phyloP scores from a whole-genome alignment of 2,329 filamentous ascomycete species.

The Sporothrix protearum region DNA sequence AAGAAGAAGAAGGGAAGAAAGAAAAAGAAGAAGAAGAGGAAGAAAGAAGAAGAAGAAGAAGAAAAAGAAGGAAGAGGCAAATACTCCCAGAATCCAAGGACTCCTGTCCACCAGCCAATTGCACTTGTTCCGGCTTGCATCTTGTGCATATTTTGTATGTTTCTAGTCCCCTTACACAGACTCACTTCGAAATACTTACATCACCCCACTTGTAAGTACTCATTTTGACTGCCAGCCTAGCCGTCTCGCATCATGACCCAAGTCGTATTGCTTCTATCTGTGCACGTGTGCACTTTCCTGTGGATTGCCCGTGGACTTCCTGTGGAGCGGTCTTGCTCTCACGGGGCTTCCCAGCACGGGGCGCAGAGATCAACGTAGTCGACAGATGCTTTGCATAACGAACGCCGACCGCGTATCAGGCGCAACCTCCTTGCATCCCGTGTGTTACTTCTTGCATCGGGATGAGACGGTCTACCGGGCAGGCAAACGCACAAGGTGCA shows the following conservation, averaged over 20 bases:
- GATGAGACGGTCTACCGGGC: not conserved
- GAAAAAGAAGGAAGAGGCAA: not conserved
- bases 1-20: not conserved
- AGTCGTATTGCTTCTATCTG: not conserved
- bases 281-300: not conserved
- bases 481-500: not conserved
- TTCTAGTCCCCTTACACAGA: not conserved
- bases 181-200: not conserved
- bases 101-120: not conserved
- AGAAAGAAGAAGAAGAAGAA: not conserved
- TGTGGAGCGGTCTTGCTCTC: not conserved
- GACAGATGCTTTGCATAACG: not conserved
- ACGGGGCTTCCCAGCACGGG: not conserved
- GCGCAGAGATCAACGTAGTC: not conserved
- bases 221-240: not conserved
- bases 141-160: not conserved
- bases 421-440: constrained; percentile 2
- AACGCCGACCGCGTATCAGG: not conserved
- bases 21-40: not conserved
- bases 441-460: constrained; percentile 2
- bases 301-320: not conserved
- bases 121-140: not conserved
- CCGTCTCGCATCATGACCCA: not conserved
- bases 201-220: not conserved
- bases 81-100: not conserved